Evolutionary conservation across 2,329 filamentous ascomycete genomes (phyloP).

Genomic region (Phaeosphaeria sp.): DNA sequence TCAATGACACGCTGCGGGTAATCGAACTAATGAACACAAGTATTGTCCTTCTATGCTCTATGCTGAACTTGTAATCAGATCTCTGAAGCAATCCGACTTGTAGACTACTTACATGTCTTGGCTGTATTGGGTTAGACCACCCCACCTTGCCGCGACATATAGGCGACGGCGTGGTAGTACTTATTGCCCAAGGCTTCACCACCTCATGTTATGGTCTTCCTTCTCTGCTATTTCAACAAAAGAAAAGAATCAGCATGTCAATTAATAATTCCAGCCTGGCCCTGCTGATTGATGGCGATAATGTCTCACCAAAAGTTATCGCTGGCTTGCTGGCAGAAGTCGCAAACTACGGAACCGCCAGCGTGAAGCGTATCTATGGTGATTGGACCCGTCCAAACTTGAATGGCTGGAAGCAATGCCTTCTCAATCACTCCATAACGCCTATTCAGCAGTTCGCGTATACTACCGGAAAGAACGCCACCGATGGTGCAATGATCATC

Average conservation of each 20-base stretch:
- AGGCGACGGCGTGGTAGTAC: too few species aligned
- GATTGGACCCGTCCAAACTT: slow-evolving; percentile 17
- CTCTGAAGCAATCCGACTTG: too few species aligned
- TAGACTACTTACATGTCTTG: too few species aligned
- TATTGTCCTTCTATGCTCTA: too few species aligned
- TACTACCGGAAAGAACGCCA: slow-evolving; percentile 40
- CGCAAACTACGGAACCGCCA: slow-evolving; percentile 33
- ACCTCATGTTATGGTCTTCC: too few species aligned
- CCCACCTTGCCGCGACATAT: too few species aligned
- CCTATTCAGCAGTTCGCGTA: slow-evolving; percentile 41
- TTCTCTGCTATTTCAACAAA: too few species aligned
- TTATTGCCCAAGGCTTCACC: too few species aligned
- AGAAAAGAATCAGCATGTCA: background rate
- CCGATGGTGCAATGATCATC: slow-evolving; percentile 45
- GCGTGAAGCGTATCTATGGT: slow-evolving; percentile 4
- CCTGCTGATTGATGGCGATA: slow-evolving; percentile 33
- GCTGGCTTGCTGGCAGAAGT: slow-evolving; percentile 38
- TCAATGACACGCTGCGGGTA: too few species aligned
- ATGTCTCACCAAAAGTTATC: slow-evolving; percentile 30
- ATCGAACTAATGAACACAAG: too few species aligned
- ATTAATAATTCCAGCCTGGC: slow-evolving; percentile 14
- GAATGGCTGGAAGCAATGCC: slow-evolving; percentile 17
- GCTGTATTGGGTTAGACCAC: too few species aligned
- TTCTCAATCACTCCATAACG: slow-evolving; percentile 27
- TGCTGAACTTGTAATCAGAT: too few species aligned